phyloP scores from a whole-genome alignment of 176 grass and related monocot species.

The Avena sativa region DNA sequence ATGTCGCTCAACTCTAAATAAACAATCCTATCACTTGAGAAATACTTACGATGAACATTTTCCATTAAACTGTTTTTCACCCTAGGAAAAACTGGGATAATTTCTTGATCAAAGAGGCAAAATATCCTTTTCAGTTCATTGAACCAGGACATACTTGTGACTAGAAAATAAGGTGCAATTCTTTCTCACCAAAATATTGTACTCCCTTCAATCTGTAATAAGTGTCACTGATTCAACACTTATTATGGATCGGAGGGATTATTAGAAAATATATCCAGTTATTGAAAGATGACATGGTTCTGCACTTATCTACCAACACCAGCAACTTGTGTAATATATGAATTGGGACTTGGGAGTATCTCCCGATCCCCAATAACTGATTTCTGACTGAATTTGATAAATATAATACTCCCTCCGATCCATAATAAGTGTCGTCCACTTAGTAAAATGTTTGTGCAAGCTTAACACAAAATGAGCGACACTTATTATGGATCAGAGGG shows the following conservation, averaged over 20 bases:
- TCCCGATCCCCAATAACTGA: conserved; percentile 26
- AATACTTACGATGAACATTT: conserved; percentile 11
- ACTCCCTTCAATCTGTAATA: too few species aligned
- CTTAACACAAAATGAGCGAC: too few species aligned
- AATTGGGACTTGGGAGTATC: not conserved
- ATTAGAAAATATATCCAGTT: conserved; percentile 19
- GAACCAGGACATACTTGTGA: conserved; percentile 36
- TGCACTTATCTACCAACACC: not conserved
- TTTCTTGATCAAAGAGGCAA: conserved; percentile 12
- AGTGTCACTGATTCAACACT: too few species aligned
- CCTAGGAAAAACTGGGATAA: not conserved
- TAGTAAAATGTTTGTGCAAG: too few species aligned
- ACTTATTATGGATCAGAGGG: too few species aligned
- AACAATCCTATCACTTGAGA: not conserved
- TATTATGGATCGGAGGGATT: too few species aligned
- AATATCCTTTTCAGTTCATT: conserved; percentile 35
- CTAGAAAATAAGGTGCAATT: conserved; percentile 20
- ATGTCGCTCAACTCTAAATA: not conserved
- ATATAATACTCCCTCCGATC: not conserved
- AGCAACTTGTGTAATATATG: not conserved
- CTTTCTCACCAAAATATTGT: not conserved
- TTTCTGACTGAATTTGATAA: not conserved
- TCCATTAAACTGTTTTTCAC: conserved; percentile 23
- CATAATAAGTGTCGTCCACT: too few species aligned
- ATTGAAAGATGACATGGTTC: not conserved